phyloP scores from a whole-genome alignment of 148 eudicot genomes.

The Gaultheria prostrata region DNA sequence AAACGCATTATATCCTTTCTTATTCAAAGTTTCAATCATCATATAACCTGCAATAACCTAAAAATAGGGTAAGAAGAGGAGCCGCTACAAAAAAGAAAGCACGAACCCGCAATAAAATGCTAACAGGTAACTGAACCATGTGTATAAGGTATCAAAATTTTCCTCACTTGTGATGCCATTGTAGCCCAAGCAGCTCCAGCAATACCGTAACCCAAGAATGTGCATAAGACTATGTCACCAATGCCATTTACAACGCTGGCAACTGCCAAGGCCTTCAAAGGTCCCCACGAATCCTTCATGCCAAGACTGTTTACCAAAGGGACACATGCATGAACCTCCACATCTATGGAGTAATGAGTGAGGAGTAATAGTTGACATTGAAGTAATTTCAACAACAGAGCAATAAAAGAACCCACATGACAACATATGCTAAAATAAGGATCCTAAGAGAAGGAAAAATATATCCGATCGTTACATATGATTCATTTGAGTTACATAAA shows the following conservation, averaged over 20 bases:
- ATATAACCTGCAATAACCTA: slow-evolving; percentile 87
- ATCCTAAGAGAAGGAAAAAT: not conserved
- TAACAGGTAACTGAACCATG: not conserved
- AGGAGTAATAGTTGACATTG: not conserved
- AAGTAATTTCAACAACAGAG: not conserved
- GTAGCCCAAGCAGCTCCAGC: slow-evolving; percentile 99
- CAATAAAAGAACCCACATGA: not conserved
- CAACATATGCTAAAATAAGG: not conserved
- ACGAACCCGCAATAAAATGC: not conserved
- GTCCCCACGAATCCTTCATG: slow-evolving; percentile 99
- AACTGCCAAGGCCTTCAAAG: slow-evolving; percentile 89
- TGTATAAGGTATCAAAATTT: not conserved
- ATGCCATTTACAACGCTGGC: slow-evolving; percentile 77
- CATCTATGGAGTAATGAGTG: not conserved
- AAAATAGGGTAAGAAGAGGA: slow-evolving; percentile 11
- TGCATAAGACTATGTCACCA: slow-evolving; percentile 78
- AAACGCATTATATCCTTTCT: slow-evolving; percentile 84
- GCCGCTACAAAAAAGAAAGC: not conserved
- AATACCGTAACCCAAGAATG: slow-evolving; percentile 69
- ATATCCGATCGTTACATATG: not conserved
- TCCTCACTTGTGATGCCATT: slow-evolving; percentile 71
- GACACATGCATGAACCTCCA: not conserved
- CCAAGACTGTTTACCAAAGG: slow-evolving; percentile 60
- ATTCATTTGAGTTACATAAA: not conserved
- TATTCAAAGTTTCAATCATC: slow-evolving; percentile 74